Base-by-base conservation (phyloP, 192 early-diverging fungal genomes). In the Coemansia sp. region DNA sequence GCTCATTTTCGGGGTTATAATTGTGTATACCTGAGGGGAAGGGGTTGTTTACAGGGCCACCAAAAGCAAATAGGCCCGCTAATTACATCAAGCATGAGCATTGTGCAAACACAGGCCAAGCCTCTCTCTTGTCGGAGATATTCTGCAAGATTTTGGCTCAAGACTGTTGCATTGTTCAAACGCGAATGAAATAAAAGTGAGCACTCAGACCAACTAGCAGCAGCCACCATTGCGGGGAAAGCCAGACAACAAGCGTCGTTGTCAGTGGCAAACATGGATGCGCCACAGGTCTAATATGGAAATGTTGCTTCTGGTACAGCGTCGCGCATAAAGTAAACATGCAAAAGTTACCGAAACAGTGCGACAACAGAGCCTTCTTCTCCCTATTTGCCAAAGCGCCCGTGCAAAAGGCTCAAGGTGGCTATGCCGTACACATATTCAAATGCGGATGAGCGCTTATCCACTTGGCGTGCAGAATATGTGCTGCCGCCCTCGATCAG, bases 121-220 rank as follows among this genome's bases (percentile, higher is more conserved):
- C 55, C 55, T 58, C 55, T 58, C 55, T 58, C 16, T 26, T 26
- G 55, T 58, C 55, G 55, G 55, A 58, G 55, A 16, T 58, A 58
- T 58, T 58, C 30, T 58, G 55, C 55, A 58, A 58, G 55, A 16
- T 33, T 32, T 14, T 58, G 46, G 46, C 19, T n/a, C 46, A 49
- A 49, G 17, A 49, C 16, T 19, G 16, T 16, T 17, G 30, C 30
- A 57, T 57, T 57, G 55, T 57, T 14, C 16, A 23, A 30, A 49
- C 19, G 47, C 47, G 47, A 19, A n/a, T 19, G 23, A 21, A 30
- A 50, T 33, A 19, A 19, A 28, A 57, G 16, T 16, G 9, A 17
- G 53, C 53, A 14, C 30, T 28, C 53, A 57, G 30, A 28, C 52
- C n/a, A 10, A 23, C 30, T 8, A 6, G 37, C n/a, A 6, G 37